Base-by-base conservation (phyloP, 306 rosid genomes). In the Inga laurina region DNA sequence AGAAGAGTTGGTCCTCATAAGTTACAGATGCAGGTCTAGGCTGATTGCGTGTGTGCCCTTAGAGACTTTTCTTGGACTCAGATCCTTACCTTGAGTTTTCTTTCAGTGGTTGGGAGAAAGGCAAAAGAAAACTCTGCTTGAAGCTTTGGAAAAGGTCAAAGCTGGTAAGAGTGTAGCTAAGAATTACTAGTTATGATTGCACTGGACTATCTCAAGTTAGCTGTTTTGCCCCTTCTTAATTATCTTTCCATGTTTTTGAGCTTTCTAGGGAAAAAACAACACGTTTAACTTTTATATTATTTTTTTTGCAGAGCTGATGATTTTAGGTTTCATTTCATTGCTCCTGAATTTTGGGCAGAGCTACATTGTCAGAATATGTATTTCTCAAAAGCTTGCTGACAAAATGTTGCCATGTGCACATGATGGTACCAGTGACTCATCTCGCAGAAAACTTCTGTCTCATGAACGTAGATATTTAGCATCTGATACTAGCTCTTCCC, bases 61-160 rank as follows among this genome's bases (percentile, higher is more conserved):
- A 35, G 46, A 30, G 75, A 74, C 73, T 75, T 3, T 43, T 74
- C 37, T 62, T 75, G 66, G 34, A 66, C 30, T 65, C 27, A 32
- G 32, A 22, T n/a, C 18, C 77, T 79, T 24, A 86, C 7, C 71
- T 21, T 15, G 18, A 83, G 24, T 22, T 66, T 79, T 72, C 51
- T 82, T 65, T 21, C 59, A 87, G 88, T 84, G 82, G 81, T 61
- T 84, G 24, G 84, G 65, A 73, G 44, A 81, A 32, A 56, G 56
- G 67, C 73, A 21, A 30, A 88, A 88, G 89, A 97, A 72, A 82
- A 94, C 98, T 79, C 84, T 97, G 43, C 93, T 90, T 77, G 97
- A 94, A 84, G 98, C 99, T 82, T 84, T 94, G 54, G 95, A 91
- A 88, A 97, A 97, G 83, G 90, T 97, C 85, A 94, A 97, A 90